Evolutionary conservation across 2,329 filamentous ascomycete genomes (phyloP).

Genomic region (Fusarium protoensiforme): DNA sequence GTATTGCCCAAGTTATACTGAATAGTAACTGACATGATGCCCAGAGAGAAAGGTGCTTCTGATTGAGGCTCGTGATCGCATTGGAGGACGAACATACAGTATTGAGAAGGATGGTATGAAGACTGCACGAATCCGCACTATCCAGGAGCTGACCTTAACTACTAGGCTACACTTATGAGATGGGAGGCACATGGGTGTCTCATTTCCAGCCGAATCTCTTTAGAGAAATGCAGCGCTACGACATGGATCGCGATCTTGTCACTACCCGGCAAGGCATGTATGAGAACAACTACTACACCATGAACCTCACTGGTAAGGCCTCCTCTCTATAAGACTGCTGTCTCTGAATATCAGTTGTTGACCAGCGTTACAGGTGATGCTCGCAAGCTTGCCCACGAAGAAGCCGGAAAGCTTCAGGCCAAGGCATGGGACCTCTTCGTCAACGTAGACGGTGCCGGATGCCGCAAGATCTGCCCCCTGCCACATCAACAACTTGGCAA

Average conservation of each 20-base stretch:
- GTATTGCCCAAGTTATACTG: neutral
- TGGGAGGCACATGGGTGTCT: neutral
- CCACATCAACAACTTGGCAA: neutral
- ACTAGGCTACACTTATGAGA: neutral
- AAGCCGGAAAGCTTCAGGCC: neutral
- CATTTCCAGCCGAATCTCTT: neutral
- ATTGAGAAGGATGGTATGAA: neutral
- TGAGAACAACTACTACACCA: neutral
- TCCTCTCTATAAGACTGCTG: neutral
- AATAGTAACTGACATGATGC: neutral
- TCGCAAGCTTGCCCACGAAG: neutral
- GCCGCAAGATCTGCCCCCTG: neutral
- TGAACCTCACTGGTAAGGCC: neutral
- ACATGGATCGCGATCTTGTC: neutral
- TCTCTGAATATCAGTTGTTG: neutral
- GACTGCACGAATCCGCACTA: too few relatives aligned
- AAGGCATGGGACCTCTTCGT: neutral
- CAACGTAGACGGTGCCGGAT: neutral
- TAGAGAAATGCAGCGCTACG: neutral
- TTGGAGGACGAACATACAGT: neutral
- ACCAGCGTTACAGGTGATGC: neutral
- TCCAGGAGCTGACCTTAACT: neutral
- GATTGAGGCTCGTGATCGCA: neutral
- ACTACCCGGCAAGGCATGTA: neutral
- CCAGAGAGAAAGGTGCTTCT: neutral